These are phyloP conservation scores for Tolypocladium endophyticum DNA, from an alignment of 2,329 filamentous ascomycete species.

Conservation along the genomic window DNA sequence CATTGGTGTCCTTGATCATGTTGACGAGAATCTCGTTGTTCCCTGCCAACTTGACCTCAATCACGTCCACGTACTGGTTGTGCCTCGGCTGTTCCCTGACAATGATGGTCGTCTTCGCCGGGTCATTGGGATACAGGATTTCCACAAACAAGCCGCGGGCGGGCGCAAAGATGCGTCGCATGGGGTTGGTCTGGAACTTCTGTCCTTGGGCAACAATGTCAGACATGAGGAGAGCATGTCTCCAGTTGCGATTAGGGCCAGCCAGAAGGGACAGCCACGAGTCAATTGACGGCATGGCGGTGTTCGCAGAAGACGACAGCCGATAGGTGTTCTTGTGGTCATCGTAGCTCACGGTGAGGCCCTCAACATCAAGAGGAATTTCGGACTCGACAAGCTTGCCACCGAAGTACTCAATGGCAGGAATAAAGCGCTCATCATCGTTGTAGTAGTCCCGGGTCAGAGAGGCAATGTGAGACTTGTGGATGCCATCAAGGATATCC, in stretches of 20 bases:
- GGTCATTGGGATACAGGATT: constrained; percentile 70
- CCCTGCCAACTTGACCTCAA: constrained; percentile 68
- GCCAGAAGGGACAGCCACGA: constrained; percentile 84
- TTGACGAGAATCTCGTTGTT: constrained; percentile 77
- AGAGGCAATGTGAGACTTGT: constrained; percentile 73
- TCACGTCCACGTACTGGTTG: constrained; percentile 78
- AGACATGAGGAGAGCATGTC: constrained; percentile 85
- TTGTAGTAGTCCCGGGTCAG: constrained; percentile 73
- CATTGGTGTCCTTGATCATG: constrained; percentile 88
- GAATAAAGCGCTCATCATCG: constrained; percentile 63
- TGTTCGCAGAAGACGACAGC: constrained; percentile 63
- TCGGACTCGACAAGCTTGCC: constrained; percentile 68
- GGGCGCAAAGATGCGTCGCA: constrained; percentile 83
- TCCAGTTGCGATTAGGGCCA: constrained; percentile 79
- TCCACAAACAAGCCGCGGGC: constrained; percentile 82
- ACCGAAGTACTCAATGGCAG: constrained; percentile 88
- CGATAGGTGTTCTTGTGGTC: constrained; percentile 72
- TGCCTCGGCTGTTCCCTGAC: constrained; percentile 81
- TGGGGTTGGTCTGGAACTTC: constrained; percentile 94
- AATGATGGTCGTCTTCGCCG: constrained; percentile 71
- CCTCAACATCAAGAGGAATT: constrained; percentile 70
- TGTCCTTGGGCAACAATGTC: constrained; percentile 93
- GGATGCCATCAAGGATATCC: constrained; percentile 85
- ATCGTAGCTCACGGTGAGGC: constrained; percentile 74
- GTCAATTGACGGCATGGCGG: constrained; percentile 66